Evolutionary conservation across 805 yeast genomes (phyloP).

Genomic region (Candida dajiaensis): DNA sequence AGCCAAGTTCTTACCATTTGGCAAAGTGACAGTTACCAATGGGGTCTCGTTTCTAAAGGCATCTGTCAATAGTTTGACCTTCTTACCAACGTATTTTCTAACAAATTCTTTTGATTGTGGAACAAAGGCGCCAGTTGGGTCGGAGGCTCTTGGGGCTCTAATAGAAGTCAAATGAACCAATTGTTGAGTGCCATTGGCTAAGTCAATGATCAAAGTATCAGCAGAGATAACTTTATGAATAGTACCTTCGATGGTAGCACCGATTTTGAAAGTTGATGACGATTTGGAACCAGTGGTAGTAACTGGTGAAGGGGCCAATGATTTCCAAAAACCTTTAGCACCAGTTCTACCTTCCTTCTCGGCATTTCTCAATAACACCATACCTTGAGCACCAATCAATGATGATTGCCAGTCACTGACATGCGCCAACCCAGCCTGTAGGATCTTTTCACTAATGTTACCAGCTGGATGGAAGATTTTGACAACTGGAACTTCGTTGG

Average conservation of each 20-base stretch:
- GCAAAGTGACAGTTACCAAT: conserved; percentile 49
- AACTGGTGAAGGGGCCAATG: conserved; percentile 21
- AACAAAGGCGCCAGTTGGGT: conserved; percentile 50
- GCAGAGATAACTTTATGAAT: conserved; percentile 60
- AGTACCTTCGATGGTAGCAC: conserved; percentile 45
- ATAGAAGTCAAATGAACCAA: conserved; percentile 74
- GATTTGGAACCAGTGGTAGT: conserved; percentile 17
- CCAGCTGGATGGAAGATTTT: conserved; percentile 70
- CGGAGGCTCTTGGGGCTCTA: conserved; percentile 66
- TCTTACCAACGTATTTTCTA: conserved; percentile 68
- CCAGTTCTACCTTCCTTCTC: conserved; percentile 55
- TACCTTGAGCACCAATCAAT: conserved; percentile 56
- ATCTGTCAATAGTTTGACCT: conserved; percentile 54
- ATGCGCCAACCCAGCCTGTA: conserved; percentile 66
- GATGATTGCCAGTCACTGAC: conserved; percentile 78
- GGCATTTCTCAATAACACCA: conserved; percentile 56
- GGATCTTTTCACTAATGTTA: conserved; percentile 59
- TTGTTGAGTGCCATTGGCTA: conserved; percentile 37
- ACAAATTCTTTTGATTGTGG: conserved; percentile 70
- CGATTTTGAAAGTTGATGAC: conserved; percentile 31
- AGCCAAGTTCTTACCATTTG: conserved; percentile 54
- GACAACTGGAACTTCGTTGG: conserved; percentile 56
- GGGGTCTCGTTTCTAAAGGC: conserved; percentile 67
- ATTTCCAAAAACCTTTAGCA: conserved; percentile 55
- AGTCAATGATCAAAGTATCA: conserved; percentile 57